Evolutionary conservation across 2,329 filamentous ascomycete genomes (phyloP).

Genomic region (Colletotrichum noveboracense): DNA sequence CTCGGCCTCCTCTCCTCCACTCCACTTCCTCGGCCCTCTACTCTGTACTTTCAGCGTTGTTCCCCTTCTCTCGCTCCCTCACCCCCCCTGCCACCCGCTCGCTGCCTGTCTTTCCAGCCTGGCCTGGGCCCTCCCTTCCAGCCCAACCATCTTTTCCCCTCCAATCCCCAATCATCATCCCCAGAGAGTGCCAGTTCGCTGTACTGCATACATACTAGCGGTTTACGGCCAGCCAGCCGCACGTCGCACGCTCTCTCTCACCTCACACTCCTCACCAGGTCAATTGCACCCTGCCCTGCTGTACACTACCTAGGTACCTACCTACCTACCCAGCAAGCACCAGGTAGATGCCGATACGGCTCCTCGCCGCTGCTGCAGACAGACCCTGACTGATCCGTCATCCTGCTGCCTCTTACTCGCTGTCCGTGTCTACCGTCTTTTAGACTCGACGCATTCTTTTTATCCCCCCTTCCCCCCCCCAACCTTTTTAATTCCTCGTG

Average conservation of each 20-base stretch:
- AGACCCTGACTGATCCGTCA: constrained; percentile 13
- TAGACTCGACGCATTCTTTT: constrained; percentile 37
- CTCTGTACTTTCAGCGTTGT: neutral
- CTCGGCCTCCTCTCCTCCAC: neutral
- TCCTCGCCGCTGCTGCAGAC: neutral
- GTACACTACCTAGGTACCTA: neutral
- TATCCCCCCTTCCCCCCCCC: constrained; percentile 28
- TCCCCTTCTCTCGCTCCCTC: neutral
- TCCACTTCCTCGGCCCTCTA: neutral
- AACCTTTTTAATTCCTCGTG: constrained; percentile 33
- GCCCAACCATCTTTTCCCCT: neutral
- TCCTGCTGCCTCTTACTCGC: neutral
- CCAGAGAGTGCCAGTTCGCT: neutral
- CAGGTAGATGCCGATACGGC: neutral
- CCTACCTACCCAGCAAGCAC: neutral
- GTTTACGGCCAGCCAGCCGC: constrained; percentile 1
- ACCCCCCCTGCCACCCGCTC: neutral
- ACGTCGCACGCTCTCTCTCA: neutral
- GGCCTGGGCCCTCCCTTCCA: neutral
- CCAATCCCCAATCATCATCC: neutral
- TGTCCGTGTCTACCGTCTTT: constrained; percentile 12
- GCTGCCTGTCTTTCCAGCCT: neutral
- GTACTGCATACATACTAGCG: neutral
- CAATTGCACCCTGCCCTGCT: neutral
- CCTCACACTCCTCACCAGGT: neutral